Evolutionary conservation across 352 stramenopile genomes (phyloP).

Genomic region (Globisporangium parvum): DNA sequence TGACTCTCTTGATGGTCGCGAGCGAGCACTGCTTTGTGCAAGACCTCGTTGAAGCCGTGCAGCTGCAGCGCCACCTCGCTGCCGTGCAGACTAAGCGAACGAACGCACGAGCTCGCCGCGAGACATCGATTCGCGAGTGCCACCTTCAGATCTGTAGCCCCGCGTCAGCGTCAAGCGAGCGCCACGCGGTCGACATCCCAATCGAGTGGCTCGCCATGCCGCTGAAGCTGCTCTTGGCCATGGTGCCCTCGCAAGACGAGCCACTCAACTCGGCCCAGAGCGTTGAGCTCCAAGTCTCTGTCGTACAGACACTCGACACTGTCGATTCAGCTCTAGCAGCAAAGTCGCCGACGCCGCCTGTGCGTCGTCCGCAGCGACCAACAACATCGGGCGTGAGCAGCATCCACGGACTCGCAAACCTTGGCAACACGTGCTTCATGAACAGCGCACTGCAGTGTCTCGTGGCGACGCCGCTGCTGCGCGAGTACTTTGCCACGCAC

Average conservation of each 20-base stretch:
- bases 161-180: not conserved
- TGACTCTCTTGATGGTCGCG: slow-evolving; percentile 1
- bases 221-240: slow-evolving; percentile 8
- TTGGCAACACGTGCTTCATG: slow-evolving; percentile 84
- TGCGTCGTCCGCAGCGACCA: slow-evolving; percentile 6
- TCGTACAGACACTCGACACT: not conserved
- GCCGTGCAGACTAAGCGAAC: too few relatives aligned
- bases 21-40: slow-evolving; percentile 12
- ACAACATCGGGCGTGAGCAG: slow-evolving; percentile 52
- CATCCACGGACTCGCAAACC: slow-evolving; percentile 69
- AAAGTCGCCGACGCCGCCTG: slow-evolving; percentile 7
- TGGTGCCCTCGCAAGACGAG: not conserved
- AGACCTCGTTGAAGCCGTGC: slow-evolving; percentile 13
- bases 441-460: slow-evolving; percentile 87
- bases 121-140: slow-evolving; percentile 6
- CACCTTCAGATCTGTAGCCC: not conserved
- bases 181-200: slow-evolving; percentile 2
- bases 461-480: slow-evolving; percentile 85
- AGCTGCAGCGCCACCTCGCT: slow-evolving; percentile 1
- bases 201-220: slow-evolving; percentile 5
- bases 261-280: not conserved
- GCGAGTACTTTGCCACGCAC: slow-evolving; percentile 86
- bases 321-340: not conserved
- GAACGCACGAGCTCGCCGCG: not conserved
- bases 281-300: slow-evolving; percentile 2